These are phyloP conservation scores for Tieghemostelium lacteum DNA, from an alignment of 78 protist genomes.

Conservation along the genomic window DNA sequence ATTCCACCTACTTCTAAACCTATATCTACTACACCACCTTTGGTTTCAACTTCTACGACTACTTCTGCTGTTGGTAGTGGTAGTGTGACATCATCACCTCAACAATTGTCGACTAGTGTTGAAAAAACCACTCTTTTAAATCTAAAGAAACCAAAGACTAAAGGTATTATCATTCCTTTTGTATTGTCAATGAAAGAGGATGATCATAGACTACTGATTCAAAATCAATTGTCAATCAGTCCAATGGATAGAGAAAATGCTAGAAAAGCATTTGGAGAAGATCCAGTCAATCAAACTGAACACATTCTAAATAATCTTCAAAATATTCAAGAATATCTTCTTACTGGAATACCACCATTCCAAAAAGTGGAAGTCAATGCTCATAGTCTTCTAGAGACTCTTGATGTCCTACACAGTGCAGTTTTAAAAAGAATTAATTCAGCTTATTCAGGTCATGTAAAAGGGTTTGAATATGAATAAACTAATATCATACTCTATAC, in stretches of 20 bases:
- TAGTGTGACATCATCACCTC: not conserved
- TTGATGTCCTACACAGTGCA: constrained; percentile 66
- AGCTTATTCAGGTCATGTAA: constrained; percentile 74
- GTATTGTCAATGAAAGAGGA: constrained; percentile 17
- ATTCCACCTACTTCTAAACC: not conserved
- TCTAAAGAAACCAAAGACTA: constrained; percentile 58
- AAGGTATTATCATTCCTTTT: constrained; percentile 73
- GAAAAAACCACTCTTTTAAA: not conserved
- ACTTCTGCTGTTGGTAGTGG: not conserved
- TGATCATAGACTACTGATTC: constrained; percentile 45
- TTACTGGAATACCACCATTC: constrained; percentile 65
- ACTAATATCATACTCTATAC: too few species aligned
- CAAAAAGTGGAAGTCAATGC: constrained; percentile 65
- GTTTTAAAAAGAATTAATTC: constrained; percentile 70
- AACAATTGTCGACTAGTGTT: not conserved
- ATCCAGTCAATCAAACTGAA: constrained; percentile 15
- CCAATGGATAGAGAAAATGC: constrained; percentile 36
- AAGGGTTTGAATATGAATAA: constrained; percentile 70
- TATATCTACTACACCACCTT: not conserved
- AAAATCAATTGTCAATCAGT: constrained; percentile 61
- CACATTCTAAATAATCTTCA: constrained; percentile 39
- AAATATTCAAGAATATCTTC: constrained; percentile 52
- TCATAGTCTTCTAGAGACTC: constrained; percentile 47
- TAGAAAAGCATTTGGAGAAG: constrained; percentile 43
- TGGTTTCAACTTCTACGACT: not conserved